Conservation (phyloP, 768 basidiomycete genomes). For the Pleurotus platypus region DNA sequence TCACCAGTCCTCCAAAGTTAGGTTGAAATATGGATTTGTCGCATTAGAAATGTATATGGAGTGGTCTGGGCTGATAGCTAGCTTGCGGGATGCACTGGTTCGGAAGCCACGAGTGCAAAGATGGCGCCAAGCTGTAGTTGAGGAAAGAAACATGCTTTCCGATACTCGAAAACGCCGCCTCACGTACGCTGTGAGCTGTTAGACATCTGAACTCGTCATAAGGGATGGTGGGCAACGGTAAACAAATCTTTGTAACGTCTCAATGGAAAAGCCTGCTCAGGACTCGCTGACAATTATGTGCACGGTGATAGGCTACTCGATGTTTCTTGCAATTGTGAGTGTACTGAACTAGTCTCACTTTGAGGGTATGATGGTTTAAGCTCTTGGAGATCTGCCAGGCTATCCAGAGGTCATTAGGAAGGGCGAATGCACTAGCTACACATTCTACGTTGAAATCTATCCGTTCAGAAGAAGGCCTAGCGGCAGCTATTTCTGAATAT, state of each 20-base stretch:
- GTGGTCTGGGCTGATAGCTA: conserved; percentile 30
- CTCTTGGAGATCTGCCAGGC: not conserved
- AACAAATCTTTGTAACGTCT: too few relatives aligned
- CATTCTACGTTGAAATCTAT: not conserved
- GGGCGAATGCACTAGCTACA: not conserved
- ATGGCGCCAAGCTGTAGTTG: not conserved
- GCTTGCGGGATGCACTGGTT: not conserved
- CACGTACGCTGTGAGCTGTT: not conserved
- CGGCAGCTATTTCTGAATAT: conserved; percentile 69
- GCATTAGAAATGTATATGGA: conserved; percentile 74
- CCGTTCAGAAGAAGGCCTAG: not conserved
- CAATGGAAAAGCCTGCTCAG: too few relatives aligned
- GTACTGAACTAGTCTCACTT: too few relatives aligned
- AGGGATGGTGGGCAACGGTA: not conserved
- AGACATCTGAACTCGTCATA: not conserved
- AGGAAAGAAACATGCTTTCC: not conserved
- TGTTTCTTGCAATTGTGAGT: too few relatives aligned
- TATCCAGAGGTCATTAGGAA: not conserved
- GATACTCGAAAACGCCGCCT: not conserved
- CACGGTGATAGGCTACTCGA: too few relatives aligned
- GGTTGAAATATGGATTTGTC: conserved; percentile 83
- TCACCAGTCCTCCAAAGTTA: conserved; percentile 88
- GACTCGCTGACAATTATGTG: too few relatives aligned
- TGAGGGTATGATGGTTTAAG: too few relatives aligned
- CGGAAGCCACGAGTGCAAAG: not conserved